Base-by-base conservation (phyloP, 176 grass and related monocot species). In the Coix lacrymajobi region DNA sequence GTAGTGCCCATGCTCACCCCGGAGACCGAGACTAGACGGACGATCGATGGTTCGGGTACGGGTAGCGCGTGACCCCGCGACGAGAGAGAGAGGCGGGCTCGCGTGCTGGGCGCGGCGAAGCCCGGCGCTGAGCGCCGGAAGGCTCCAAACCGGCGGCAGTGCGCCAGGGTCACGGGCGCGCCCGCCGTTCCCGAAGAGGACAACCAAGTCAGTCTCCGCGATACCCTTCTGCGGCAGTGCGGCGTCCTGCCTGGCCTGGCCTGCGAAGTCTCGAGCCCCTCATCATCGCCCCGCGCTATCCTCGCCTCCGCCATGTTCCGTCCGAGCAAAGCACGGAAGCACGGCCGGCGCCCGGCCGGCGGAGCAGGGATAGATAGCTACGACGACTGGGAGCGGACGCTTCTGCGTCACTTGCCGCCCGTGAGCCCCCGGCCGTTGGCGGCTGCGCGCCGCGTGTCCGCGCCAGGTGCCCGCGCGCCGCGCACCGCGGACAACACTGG, bases 401-500 rank as follows among this genome's bases (percentile, higher is more conserved):
- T 46, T 60, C 49, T 30, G 33, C 33, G 54, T 4, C 33, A 40
- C 48, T 14, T 48, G 33, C 15, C 65, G 16, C 79, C 79, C 66
- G 79, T 81, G 79, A 81, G 65, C 32, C 34, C 49, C n/a, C 16
- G 66, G 34, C 1, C n/a, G 34, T 40, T 78, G 57, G 57, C 36
- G 37, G n/a, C 57, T 62, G 75, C 38, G 37, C 57, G 75, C 75
- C 57, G 75, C 75, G 75, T 38, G 75, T 43, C 75, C 56, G 16
- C 49, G 45, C 54, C 54, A 24, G 52, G 52, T 24, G 52, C 20
- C 22, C 22, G 52, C 52, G 54, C 9, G 22, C 54, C 54, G 54
- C 25, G 54, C 54, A 57, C 11, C 54, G 54, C 54, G 54, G 54
- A 8, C 22, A 25, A 20, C 54, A 58, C 54, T 79, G 76, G 36